Conservation (phyloP, 2,329 filamentous ascomycete species). For the Paecilomyces sp. region DNA sequence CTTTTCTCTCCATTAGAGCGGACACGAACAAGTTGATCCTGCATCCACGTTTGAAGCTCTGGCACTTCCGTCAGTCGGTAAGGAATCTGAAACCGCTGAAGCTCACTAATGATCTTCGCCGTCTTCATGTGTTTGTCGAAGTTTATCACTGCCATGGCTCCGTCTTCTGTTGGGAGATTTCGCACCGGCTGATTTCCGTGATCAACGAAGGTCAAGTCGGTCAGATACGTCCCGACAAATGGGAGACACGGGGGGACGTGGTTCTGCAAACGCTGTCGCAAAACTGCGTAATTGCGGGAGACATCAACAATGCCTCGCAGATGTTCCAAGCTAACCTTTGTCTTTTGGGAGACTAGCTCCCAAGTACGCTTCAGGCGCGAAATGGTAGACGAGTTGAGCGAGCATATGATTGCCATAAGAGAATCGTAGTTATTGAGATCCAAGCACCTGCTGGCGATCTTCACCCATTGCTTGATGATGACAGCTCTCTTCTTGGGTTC, state of each 20-base stretch:
- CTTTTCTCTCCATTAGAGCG: constrained; percentile 57
- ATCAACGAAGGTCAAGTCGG: constrained; percentile 91
- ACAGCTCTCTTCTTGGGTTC: constrained; percentile 87
- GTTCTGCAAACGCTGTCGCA: constrained; percentile 75
- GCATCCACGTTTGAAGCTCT: constrained; percentile 90
- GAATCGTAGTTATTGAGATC: constrained; percentile 95
- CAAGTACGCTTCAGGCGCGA: constrained; percentile 82
- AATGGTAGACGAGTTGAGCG: constrained; percentile 85
- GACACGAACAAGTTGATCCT: constrained; percentile 70
- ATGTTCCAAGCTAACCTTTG: constrained; percentile 68
- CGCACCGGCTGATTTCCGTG: constrained; percentile 86
- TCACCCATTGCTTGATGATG: constrained; percentile 97
- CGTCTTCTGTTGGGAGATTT: constrained; percentile 60
- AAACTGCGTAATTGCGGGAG: constrained; percentile 80
- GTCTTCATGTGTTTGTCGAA: constrained; percentile 96
- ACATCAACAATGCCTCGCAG: constrained; percentile 83
- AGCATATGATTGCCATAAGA: constrained; percentile 94
- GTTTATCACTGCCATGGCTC: constrained; percentile 76
- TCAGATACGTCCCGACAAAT: constrained; percentile 93
- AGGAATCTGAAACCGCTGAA: constrained; percentile 92
- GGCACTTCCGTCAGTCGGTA: constrained; percentile 76
- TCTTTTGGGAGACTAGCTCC: constrained; percentile 79
- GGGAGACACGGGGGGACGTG: constrained; percentile 88
- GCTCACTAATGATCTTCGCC: constrained; percentile 88
- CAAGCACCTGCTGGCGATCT: constrained; percentile 78